These are phyloP conservation scores for Tephrocybe sp. DNA, from an alignment of 768 basidiomycete genomes.

Conservation along the genomic window DNA sequence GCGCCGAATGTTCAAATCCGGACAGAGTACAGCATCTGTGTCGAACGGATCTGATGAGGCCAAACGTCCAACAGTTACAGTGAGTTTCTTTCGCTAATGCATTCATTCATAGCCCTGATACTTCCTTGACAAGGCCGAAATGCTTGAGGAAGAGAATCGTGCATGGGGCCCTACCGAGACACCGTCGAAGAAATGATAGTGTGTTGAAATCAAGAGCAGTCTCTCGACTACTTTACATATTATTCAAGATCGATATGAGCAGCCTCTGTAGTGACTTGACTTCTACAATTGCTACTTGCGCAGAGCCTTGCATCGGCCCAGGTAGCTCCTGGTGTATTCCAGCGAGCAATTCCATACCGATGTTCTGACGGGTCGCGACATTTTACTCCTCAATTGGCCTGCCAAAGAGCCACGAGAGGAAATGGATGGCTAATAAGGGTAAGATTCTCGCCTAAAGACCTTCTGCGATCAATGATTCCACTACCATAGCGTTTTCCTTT, in stretches of 20 bases:
- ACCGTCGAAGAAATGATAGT: background rate
- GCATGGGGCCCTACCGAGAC: conserved; percentile 3
- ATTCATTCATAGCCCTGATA: background rate
- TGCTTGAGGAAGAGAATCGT: conserved; percentile 10
- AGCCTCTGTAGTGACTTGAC: no score
- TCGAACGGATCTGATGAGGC: background rate
- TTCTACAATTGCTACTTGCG: no score
- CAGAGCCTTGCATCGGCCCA: no score
- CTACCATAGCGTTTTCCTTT: background rate
- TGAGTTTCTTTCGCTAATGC: background rate
- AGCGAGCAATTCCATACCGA: no score
- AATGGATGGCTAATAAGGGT: no score
- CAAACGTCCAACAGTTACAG: background rate
- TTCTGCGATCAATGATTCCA: conserved; percentile 1
- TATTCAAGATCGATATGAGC: no score
- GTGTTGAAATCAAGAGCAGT: background rate
- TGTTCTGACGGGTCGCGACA: no score
- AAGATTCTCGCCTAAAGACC: conserved; percentile 6
- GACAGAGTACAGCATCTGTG: background rate
- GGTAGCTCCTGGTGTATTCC: no score
- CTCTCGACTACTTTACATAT: no score
- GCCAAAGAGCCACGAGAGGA: no score
- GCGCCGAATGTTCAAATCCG: background rate
- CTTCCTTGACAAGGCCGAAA: conserved; percentile 5
- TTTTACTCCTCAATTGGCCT: no score